phyloP scores from a whole-genome alignment of 1,139 yeast genomes.

The Hanseniaspora uvarum region DNA sequence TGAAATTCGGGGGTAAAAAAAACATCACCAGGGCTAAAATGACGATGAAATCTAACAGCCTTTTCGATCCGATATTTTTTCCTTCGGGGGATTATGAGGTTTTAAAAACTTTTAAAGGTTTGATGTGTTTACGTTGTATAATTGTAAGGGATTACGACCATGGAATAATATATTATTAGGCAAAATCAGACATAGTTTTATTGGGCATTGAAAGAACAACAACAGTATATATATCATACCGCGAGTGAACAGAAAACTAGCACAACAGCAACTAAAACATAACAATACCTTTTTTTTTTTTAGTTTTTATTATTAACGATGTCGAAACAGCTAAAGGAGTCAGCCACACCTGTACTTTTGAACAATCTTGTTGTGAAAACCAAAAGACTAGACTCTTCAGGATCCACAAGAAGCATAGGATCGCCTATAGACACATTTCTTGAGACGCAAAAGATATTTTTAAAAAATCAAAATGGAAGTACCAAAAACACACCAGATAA shows the following conservation, averaged over 20 bases:
- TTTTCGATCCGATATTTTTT: no score
- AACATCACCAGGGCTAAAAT: no score
- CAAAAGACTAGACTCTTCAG: conserved; percentile 2
- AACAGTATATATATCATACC: not conserved
- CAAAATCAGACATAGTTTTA: no score
- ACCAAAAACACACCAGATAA: not conserved
- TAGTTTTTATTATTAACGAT: no score
- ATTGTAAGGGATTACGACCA: no score
- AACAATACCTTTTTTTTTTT: not conserved
- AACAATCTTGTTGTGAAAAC: conserved; percentile 7
- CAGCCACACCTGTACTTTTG: conserved; percentile 1
- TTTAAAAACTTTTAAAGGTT: no score
- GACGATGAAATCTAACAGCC: no score
- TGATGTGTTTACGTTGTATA: no score
- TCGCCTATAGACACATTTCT: conserved; percentile 14
- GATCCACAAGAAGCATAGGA: conserved; percentile 6
- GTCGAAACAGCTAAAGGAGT: conserved; percentile 4
- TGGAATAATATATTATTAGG: no score
- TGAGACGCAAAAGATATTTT: conserved; percentile 3
- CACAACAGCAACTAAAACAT: not conserved
- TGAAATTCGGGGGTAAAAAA: no score
- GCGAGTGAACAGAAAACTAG: not conserved
- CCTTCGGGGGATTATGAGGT: no score
- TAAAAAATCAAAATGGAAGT: not conserved
- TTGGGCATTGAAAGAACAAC: not conserved